A percentile compares a stretch with the other conserved stretches of the same genome.
These are phyloP conservation scores for Raphanus raphanistrum DNA, from an alignment of 345 rosid genomes.

Conservation along the genomic window DNA sequence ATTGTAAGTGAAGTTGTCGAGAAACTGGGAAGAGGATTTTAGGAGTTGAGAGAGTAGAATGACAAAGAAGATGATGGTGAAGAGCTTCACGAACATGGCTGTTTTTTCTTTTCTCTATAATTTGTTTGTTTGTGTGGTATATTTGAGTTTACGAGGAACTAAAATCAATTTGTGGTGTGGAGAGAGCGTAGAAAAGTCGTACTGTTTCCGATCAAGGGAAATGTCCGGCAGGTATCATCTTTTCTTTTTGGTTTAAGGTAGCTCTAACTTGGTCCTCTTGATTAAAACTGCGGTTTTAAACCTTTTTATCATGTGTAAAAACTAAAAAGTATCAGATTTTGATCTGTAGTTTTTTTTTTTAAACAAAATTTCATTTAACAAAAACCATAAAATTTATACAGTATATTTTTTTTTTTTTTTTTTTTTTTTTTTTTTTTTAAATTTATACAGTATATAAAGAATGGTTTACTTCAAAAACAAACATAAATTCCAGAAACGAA, in stretches of 20 bases:
- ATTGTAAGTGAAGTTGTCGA: conserved; percentile 21
- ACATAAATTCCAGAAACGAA: too few species aligned
- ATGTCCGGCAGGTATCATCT: not conserved
- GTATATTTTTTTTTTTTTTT: too few species aligned
- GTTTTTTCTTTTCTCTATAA: not conserved
- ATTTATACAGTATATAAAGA: too few species aligned
- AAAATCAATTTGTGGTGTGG: not conserved
- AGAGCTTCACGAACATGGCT: conserved; percentile 21
- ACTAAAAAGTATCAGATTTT: too few species aligned
- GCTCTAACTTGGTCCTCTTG: too few species aligned
- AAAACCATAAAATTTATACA: not conserved
- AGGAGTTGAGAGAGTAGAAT: not conserved
- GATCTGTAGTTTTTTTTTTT: not conserved
- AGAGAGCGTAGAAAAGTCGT: not conserved
- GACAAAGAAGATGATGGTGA: conserved; percentile 6
- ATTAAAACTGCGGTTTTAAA: too few species aligned
- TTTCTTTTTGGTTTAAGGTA: too few species aligned
- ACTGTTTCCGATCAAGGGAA: not conserved
- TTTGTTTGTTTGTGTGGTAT: not conserved
- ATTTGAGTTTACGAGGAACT: not conserved
- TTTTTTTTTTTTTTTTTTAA: too few species aligned
- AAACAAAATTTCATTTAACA: not conserved
- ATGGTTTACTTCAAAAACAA: too few species aligned
- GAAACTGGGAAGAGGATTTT: conserved; percentile 19
- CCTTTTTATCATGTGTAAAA: too few species aligned